These are phyloP conservation scores for Wallacemonas rigidus DNA, from an alignment of 208 protist genomes.

Conservation along the genomic window DNA sequence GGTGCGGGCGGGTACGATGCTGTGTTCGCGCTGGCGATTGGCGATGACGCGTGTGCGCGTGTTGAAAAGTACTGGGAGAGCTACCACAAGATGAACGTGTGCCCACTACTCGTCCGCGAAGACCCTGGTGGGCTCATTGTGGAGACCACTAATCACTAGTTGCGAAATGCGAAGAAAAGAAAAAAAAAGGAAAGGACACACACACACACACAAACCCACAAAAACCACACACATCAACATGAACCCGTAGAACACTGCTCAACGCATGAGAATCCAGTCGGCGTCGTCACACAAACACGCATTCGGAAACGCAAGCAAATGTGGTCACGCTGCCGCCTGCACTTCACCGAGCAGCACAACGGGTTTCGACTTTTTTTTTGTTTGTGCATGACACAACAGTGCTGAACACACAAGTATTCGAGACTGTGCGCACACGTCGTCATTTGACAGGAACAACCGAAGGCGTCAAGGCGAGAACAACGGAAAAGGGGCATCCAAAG, in stretches of 20 bases:
- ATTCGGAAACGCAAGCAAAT: neutral
- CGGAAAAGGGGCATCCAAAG: too few species aligned
- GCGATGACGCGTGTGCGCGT: constrained; percentile 43
- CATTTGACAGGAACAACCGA: neutral
- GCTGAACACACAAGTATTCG: neutral
- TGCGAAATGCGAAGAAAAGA: neutral
- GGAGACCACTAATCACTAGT: constrained; percentile 10
- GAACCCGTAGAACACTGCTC: too few species aligned
- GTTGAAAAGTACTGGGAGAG: constrained; percentile 82
- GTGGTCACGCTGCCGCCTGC: too few species aligned
- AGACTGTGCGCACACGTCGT: neutral
- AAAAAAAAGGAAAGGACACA: constrained; percentile 12
- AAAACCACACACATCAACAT: neutral
- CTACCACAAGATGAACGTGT: constrained; percentile 63
- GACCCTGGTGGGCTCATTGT: constrained; percentile 68
- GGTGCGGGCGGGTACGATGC: constrained; percentile 95
- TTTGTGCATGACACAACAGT: too few species aligned
- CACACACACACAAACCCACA: neutral
- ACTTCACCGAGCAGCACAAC: too few species aligned
- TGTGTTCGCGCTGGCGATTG: constrained; percentile 88
- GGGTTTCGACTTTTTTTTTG: too few species aligned
- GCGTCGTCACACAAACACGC: neutral
- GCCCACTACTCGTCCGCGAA: constrained; percentile 81
- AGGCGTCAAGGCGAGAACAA: too few species aligned
- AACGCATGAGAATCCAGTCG: too few species aligned